Conservation (phyloP, 768 basidiomycete species). For the Pleurotus ostreatus region DNA sequence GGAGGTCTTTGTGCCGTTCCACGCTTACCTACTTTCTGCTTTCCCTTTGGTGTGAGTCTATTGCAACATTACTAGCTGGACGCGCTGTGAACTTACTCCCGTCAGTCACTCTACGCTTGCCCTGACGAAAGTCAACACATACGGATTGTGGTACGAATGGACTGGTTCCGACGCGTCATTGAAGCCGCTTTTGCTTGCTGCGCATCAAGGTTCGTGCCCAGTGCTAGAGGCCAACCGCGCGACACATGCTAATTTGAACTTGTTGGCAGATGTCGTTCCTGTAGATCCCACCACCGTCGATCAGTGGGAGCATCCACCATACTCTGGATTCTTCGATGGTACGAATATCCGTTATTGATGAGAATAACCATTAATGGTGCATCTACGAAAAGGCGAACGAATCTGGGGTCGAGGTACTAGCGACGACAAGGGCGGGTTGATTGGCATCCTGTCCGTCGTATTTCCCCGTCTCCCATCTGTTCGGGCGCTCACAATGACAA, state of each 20-base stretch:
- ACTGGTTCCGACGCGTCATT: constrained; percentile 53
- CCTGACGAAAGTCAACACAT: constrained; percentile 71
- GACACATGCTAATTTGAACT: neutral
- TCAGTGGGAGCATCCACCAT: constrained; percentile 60
- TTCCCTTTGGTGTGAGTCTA: constrained; percentile 64
- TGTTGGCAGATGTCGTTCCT: constrained; percentile 58
- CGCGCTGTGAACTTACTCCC: neutral
- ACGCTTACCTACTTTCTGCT: constrained; percentile 44
- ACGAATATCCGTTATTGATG: constrained; percentile 2
- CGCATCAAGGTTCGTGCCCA: constrained; percentile 51
- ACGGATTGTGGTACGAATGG: constrained; percentile 72
- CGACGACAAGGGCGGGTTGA: constrained; percentile 73
- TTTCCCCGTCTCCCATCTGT: neutral
- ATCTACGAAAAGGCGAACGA: neutral
- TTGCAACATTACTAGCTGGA: neutral
- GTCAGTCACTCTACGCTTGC: constrained; percentile 50
- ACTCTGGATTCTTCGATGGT: constrained; percentile 61
- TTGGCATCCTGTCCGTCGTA: constrained; percentile 54
- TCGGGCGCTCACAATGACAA: neutral
- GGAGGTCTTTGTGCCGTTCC: constrained; percentile 50
- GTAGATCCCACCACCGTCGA: constrained; percentile 52
- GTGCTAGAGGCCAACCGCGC: neutral
- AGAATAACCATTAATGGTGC: neutral
- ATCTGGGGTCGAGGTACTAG: constrained; percentile 74
- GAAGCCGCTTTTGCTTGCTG: constrained; percentile 67